Conservation (phyloP, 495 filamentous ascomycete genomes). For the Trichoderma orchidacearum region DNA sequence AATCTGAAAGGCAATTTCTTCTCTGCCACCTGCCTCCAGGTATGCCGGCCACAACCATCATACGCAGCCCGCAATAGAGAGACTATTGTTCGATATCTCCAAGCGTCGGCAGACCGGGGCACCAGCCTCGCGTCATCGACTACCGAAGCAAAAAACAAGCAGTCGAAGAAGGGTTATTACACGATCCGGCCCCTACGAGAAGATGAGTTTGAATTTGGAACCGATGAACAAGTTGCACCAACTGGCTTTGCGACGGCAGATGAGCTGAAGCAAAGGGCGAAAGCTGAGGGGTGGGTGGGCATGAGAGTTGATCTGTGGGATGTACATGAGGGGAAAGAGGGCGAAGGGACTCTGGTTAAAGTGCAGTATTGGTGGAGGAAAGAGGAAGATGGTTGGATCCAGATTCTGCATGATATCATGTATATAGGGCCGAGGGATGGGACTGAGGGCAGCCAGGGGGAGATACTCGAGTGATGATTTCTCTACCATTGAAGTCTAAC, state of each 20-base stretch:
- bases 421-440: conserved; percentile 10
- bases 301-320: conserved; percentile 12
- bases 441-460: conserved; percentile 7
- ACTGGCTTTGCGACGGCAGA: conserved; percentile 2
- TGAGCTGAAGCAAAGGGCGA: conserved; percentile 3
- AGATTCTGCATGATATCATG: conserved; percentile 13
- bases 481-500: too few species aligned
- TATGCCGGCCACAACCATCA: conserved; percentile 8
- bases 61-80: conserved; percentile 4
- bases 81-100: conserved; percentile 9
- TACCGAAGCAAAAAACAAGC: background rate
- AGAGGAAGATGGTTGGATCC: conserved; percentile 9
- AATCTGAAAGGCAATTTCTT: conserved; percentile 10
- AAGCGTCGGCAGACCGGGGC: conserved; percentile 3
- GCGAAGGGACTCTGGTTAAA: conserved; percentile 6
- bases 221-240: conserved; percentile 3
- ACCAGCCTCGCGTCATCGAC: background rate
- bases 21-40: conserved; percentile 5
- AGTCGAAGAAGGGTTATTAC: background rate
- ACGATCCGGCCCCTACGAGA: conserved; percentile 7
- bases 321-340: background rate
- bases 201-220: conserved; percentile 8
- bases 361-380: conserved; percentile 14
- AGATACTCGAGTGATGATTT: background rate
- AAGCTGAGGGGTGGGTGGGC: conserved; percentile 8